Evolutionary conservation across 371 early-diverging fungal genomes (phyloP).

Genomic region (Amoeboaphelidium occidentale): DNA sequence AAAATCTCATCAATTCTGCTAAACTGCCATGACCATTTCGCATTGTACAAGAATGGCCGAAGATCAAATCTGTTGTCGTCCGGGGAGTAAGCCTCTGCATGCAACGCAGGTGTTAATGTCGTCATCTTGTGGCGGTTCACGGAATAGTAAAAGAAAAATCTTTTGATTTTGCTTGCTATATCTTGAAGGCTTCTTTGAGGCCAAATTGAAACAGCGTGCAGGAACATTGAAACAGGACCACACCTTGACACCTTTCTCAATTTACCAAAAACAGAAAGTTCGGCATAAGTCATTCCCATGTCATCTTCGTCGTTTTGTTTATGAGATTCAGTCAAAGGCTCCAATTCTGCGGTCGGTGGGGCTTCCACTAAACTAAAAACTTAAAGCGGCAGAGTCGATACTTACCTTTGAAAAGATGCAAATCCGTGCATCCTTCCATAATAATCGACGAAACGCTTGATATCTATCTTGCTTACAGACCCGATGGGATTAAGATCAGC

Average conservation of each 20-base stretch:
- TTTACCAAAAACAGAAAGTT: slow-evolving; percentile 68
- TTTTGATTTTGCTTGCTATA: slow-evolving; percentile 58
- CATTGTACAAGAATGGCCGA: slow-evolving; percentile 79
- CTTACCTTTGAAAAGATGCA: background rate
- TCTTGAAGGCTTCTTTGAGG: slow-evolving; percentile 21
- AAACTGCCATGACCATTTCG: slow-evolving; percentile 79
- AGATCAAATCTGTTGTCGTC: slow-evolving; percentile 93
- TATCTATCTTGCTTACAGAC: slow-evolving; percentile 69
- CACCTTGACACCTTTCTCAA: slow-evolving; percentile 61
- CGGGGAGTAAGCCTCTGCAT: slow-evolving; percentile 70
- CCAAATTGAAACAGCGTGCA: slow-evolving; percentile 55
- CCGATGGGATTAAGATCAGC: slow-evolving; percentile 95
- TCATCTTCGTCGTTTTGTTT: slow-evolving; percentile 75
- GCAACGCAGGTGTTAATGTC: slow-evolving; percentile 56
- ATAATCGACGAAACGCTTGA: slow-evolving; percentile 52
- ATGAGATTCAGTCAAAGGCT: slow-evolving; percentile 51
- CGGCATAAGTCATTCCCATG: slow-evolving; percentile 93
- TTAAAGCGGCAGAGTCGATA: background rate
- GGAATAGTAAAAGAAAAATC: slow-evolving; percentile 80
- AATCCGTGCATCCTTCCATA: background rate
- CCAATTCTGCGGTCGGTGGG: slow-evolving; percentile 80
- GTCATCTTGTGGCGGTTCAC: slow-evolving; percentile 96
- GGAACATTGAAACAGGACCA: slow-evolving; percentile 83
- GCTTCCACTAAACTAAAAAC: slow-evolving; percentile 47
- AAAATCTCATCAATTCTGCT: slow-evolving; percentile 39